Percentiles rank a stretch among this genome's conserved stretches.
phyloP scores from a whole-genome alignment of 192 early-diverging fungal species.

The Entomortierella lignicola region DNA sequence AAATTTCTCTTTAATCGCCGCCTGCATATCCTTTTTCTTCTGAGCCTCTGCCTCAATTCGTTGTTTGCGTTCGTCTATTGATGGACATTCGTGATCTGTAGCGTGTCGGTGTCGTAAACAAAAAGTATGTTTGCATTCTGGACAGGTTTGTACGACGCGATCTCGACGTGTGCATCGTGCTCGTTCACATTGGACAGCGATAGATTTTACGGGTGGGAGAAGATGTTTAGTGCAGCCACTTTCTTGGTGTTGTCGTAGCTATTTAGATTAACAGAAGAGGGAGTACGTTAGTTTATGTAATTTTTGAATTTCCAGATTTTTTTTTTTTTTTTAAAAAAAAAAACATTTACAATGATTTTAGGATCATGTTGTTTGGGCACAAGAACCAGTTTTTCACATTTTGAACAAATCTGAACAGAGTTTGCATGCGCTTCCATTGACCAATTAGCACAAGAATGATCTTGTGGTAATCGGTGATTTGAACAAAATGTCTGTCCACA shows the following conservation, averaged over 20 bases:
- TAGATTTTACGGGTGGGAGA: conserved; percentile 32
- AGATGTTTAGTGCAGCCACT: conserved; percentile 22
- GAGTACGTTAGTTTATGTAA: too few species aligned
- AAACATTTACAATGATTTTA: conserved; percentile 7
- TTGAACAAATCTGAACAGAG: conserved; percentile 35
- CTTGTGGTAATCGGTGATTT: conserved; percentile 27
- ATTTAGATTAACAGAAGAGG: neutral
- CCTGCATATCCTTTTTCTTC: conserved; percentile 1
- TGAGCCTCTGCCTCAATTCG: neutral
- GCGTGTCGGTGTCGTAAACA: conserved; percentile 44
- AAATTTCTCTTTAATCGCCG: conserved; percentile 19
- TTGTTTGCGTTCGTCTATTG: conserved; percentile 1
- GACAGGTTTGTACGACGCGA: conserved; percentile 34
- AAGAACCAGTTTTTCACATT: conserved; percentile 23
- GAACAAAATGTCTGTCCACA: conserved; percentile 21
- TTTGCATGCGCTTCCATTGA: conserved; percentile 16
- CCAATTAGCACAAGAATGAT: conserved; percentile 22
- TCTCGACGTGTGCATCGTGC: conserved; percentile 12
- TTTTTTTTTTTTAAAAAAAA: too few species aligned
- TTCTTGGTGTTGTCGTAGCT: conserved; percentile 31
- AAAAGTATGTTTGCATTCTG: conserved; percentile 15
- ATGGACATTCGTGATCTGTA: conserved; percentile 21
- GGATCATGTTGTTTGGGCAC: conserved; percentile 21
- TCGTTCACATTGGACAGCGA: conserved; percentile 22
- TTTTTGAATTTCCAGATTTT: too few species aligned